Percentiles rank a stretch among this genome's conserved stretches.
These are phyloP conservation scores for Samsoniella hepiali DNA, from an alignment of 2,329 filamentous ascomycete species.

Conservation along the genomic window DNA sequence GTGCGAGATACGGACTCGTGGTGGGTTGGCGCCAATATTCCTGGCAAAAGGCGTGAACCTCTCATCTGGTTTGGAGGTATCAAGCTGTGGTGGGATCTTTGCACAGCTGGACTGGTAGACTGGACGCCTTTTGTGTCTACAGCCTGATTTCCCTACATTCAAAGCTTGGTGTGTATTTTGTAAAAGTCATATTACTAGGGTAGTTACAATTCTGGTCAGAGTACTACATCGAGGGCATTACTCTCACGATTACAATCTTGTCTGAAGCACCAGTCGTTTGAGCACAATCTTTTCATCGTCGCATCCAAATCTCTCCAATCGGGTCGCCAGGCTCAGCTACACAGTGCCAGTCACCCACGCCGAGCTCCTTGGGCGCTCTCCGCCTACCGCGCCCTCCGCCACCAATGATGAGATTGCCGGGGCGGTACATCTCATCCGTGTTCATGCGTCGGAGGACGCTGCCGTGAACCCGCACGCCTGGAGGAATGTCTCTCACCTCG, in stretches of 20 bases:
- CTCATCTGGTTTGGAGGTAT: background rate
- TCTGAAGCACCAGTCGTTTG: too few relatives aligned
- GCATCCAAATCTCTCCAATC: slow-evolving; percentile 66
- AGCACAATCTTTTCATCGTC: slow-evolving; percentile 26
- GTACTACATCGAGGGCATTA: too few relatives aligned
- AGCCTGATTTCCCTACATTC: background rate
- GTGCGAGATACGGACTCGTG: background rate
- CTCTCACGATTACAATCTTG: background rate
- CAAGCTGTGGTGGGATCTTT: background rate
- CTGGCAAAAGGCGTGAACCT: background rate
- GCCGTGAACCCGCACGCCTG: slow-evolving; percentile 66
- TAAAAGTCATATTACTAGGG: background rate
- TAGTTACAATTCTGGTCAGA: background rate
- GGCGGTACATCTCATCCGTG: slow-evolving; percentile 61
- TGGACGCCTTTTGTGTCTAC: background rate
- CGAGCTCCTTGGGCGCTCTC: slow-evolving; percentile 56
- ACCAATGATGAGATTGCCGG: slow-evolving; percentile 76
- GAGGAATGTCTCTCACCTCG: slow-evolving; percentile 73
- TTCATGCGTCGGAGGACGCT: slow-evolving; percentile 72
- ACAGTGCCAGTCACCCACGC: slow-evolving; percentile 71
- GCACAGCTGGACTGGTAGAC: background rate
- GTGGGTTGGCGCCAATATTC: background rate
- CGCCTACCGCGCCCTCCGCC: slow-evolving; percentile 70
- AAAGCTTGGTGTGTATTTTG: too few relatives aligned
- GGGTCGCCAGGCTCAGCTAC: slow-evolving; percentile 62